Evolutionary conservation across 2,329 filamentous ascomycete genomes (phyloP).

Genomic region (Fusarium decemcellulare): DNA sequence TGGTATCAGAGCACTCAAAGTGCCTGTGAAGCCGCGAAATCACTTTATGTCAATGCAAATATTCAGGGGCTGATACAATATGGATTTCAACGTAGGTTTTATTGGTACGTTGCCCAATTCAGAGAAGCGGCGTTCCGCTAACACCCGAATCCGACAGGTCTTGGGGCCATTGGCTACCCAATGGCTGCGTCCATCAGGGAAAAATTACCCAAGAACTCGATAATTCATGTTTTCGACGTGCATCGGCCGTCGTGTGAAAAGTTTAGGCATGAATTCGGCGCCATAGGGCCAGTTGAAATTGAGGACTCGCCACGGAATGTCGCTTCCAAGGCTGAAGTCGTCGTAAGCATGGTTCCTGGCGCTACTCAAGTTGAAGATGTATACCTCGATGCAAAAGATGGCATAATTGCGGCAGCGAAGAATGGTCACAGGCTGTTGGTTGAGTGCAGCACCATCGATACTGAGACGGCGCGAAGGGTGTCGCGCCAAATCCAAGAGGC

Average conservation of each 20-base stretch:
- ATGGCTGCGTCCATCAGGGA: not conserved
- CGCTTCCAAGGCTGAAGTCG: not conserved
- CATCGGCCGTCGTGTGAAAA: not conserved
- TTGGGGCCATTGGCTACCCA: not conserved
- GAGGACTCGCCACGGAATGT: constrained; percentile 1
- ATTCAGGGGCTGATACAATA: too few species aligned
- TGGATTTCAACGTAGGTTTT: not conserved
- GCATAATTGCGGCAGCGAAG: constrained; percentile 8
- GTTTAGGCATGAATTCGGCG: not conserved
- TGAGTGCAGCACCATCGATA: constrained; percentile 25
- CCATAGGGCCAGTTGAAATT: not conserved
- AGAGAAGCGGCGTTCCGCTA: too few species aligned
- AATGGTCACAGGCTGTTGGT: not conserved
- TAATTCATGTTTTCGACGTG: not conserved
- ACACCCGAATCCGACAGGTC: too few species aligned
- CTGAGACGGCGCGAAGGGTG: constrained; percentile 2
- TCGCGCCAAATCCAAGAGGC: not conserved
- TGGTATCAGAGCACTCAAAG: too few species aligned
- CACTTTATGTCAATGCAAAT: too few species aligned
- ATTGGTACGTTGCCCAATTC: not conserved
- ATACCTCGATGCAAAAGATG: constrained; percentile 6
- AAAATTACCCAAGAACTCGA: not conserved
- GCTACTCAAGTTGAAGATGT: constrained; percentile 2
- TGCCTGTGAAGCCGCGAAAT: too few species aligned
- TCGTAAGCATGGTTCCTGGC: constrained; percentile 18